Evolutionary conservation across 176 grass and related monocot species (phyloP), one percentile per base, ranked within the genome.

Genomic region (Sorghum bicolor): DNA sequence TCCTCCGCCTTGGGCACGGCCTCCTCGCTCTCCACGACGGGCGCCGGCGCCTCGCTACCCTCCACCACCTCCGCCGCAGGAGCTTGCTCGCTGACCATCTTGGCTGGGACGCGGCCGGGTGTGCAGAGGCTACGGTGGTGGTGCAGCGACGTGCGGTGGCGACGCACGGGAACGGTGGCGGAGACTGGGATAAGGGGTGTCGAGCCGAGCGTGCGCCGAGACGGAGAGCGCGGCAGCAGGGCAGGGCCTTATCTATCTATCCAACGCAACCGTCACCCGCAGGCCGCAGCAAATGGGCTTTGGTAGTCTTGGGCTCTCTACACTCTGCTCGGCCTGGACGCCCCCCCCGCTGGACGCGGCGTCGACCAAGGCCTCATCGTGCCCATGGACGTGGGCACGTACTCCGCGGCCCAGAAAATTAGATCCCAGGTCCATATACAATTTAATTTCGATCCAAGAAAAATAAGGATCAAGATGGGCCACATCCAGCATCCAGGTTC

Each of bases 1-100:
- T 62, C 50, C 53, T 29, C 30, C 66, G 12, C 44, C 32, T 50
- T 38, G 66, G 55, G 55, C 53, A 61, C 26, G 37, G 55, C 39
- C 64, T 81, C 80, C 28, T 87, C 70, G 64, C 41, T 61, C 64
- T 89, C 70, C 26, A 82, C 33, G 37, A 29, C 58, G 29, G 19
- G 31, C 43, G 57, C 22, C 22, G 8, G 9, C 20, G 55, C 16
- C n/a, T 81, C 83, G 50, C 0, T 39, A 61, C 62, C 86, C 67
- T 80, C 76, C 64, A 89, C 71, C 70, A 89, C 12, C 84, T 92
- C 84, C 41, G 39, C 12, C 72, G 47, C 80, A 13, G 87, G 87
- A 67, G 77, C 84, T 16, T 87, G 36, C 63, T 84, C 84, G 78
- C 80, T 90, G 5, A 90, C 88, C 88, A 87, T 90, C 20, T 4